These are phyloP conservation scores for Closterium sp. DNA, from an alignment of 139 green algal genomes.

Conservation along the genomic window DNA sequence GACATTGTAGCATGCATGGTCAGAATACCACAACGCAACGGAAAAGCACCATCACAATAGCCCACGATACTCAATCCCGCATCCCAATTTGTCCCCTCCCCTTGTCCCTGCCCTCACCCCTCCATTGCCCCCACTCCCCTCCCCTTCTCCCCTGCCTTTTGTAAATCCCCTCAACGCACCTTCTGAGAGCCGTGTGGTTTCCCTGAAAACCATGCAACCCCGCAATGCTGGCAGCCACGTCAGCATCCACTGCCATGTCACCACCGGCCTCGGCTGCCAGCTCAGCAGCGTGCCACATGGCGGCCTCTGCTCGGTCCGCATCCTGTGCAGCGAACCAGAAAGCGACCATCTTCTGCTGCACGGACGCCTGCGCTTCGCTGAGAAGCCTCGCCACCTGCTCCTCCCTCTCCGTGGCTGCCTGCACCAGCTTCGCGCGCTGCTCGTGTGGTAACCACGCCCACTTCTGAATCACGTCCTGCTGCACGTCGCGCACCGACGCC, in stretches of 20 bases:
- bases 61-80: background rate
- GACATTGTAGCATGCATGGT: too few species aligned
- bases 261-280: background rate
- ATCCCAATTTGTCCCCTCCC: background rate
- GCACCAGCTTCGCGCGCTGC: background rate
- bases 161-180: background rate
- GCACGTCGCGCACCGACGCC: background rate
- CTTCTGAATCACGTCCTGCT: background rate
- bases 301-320: background rate
- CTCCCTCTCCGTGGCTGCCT: background rate
- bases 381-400: background rate
- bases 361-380: background rate
- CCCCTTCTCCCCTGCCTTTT: background rate
- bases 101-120: too few species aligned
- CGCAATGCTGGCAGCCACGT: background rate
- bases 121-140: too few species aligned
- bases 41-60: too few species aligned
- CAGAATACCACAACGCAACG: too few species aligned
- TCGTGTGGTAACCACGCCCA: background rate
- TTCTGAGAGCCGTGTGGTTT: background rate
- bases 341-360: background rate
- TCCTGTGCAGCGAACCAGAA: background rate
- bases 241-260: background rate
- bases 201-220: background rate
- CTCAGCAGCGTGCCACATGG: background rate